Base-by-base conservation (phyloP, 306 rosid genomes). In the Rosa chinensis region DNA sequence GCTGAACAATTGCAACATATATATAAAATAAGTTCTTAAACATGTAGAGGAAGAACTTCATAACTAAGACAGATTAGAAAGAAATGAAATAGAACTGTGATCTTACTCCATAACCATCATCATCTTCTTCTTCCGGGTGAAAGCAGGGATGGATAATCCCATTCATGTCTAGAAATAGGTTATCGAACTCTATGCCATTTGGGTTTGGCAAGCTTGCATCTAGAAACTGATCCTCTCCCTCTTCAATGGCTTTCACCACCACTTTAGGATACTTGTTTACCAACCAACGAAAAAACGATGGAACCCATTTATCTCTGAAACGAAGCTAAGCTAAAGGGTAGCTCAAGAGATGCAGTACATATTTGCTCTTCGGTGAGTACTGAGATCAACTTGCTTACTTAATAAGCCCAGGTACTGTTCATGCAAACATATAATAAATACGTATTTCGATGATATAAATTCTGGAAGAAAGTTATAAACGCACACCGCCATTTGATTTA, bases 121-220 rank as follows among this genome's bases (percentile, higher is more conserved):
- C 49, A 75, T 21, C 67, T 2, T 28, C 37, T 8, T 67, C 81
- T 16, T 75, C 80, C 3, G 94, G 93, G 20, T 85, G 89, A 42
- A 91, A 89, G 53, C 93, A 91, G 0, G 89, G 89, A 49, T 91
- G 93, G 37, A 89, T 89, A 1, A 89, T 86, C 0, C 83, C 77
- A 48, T 88, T 86, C 93, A 91, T 83, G 73, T 89, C 92, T 7
- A 91, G 85, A 68, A 88, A 91, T 2, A 91, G 61, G 73, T 91
- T 84, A 48, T 91, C 86, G 73, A 77, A 89, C 70, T 83, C 88
- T 0, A 83, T 12, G 7, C 52, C 81, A 73, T 74, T 74, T 23
- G 87, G 84, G 55, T 79, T 87, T 53, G 84, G 73, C 16, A 14
- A 50, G 67, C 75, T 3, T 13, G 78, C 13, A 77, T 83, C 81